phyloP scores from a whole-genome alignment of 208 protist species.

The Tritrichomonas foetus region DNA sequence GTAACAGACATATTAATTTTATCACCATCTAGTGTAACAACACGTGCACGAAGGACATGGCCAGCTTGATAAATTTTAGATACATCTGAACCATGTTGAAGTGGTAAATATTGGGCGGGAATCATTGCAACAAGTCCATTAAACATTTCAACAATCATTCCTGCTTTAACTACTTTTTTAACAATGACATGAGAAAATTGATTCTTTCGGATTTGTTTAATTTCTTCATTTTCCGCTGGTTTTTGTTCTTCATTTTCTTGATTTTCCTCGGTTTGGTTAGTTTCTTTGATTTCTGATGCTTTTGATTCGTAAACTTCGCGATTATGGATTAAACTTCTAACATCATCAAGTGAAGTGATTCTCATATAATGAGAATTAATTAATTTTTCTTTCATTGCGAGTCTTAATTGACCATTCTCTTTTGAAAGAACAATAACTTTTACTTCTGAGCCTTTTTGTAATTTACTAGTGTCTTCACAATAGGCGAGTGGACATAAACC shows the following conservation, averaged over 20 bases:
- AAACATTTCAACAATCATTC: neutral
- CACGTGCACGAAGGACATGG: neutral
- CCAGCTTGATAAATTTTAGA: neutral
- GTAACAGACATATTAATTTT: neutral
- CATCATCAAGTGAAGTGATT: neutral
- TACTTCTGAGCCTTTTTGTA: neutral
- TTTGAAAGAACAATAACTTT: neutral
- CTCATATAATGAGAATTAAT: neutral
- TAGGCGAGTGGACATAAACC: neutral
- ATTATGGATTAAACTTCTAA: neutral
- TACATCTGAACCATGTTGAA: neutral
- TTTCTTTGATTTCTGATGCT: too few species aligned
- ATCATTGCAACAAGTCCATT: constrained; percentile 21
- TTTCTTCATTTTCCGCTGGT: too few species aligned
- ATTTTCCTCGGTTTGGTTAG: too few species aligned
- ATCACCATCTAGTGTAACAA: neutral
- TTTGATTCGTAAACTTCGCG: too few species aligned
- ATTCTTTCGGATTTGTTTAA: neutral
- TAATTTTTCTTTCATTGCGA: neutral
- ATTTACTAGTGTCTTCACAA: neutral
- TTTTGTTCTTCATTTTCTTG: too few species aligned
- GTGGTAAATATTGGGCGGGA: neutral
- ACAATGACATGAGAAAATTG: neutral
- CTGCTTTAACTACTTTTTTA: neutral
- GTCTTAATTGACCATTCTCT: neutral